phyloP scores from a whole-genome alignment of 139 green algal genomes.

The Chlorella sp. region DNA sequence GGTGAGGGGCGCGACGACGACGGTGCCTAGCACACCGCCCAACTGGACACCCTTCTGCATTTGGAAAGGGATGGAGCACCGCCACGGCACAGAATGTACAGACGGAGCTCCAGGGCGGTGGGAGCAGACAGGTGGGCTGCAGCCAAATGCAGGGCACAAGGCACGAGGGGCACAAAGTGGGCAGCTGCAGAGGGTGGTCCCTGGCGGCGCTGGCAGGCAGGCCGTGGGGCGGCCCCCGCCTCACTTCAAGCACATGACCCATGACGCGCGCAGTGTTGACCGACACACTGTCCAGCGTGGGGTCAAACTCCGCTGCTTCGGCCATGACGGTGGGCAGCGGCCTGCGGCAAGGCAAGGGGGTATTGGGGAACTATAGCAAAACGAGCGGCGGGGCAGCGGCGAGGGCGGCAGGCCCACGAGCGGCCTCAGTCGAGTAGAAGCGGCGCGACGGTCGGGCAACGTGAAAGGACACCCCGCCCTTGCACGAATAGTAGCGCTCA shows the following conservation, averaged over 20 bases:
- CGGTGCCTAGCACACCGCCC: constrained; percentile 13
- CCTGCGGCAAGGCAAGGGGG: background rate
- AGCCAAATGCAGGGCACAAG: too few species aligned
- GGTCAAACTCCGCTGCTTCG: constrained; percentile 26
- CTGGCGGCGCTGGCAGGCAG: background rate
- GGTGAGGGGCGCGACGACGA: constrained; percentile 4
- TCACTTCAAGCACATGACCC: background rate
- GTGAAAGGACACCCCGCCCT: too few species aligned
- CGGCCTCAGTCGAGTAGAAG: too few species aligned
- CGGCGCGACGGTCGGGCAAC: too few species aligned
- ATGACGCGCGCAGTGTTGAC: constrained; percentile 19
- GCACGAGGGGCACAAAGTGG: too few species aligned
- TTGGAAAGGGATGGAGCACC: background rate
- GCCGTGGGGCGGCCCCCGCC: too few species aligned
- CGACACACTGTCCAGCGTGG: background rate
- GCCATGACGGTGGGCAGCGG: background rate
- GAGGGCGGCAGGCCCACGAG: too few species aligned
- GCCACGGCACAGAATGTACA: background rate
- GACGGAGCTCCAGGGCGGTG: background rate
- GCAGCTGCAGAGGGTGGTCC: too few species aligned
- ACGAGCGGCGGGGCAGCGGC: too few species aligned
- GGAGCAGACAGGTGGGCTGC: too few species aligned
- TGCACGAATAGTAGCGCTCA: too few species aligned
- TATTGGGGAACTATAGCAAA: background rate
- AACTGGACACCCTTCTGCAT: constrained; percentile 39